Evolutionary conservation across 2,329 filamentous ascomycete species (phyloP), one percentile per base, ranked within the genome.

Genomic region (Sclerotinia nivalis): DNA sequence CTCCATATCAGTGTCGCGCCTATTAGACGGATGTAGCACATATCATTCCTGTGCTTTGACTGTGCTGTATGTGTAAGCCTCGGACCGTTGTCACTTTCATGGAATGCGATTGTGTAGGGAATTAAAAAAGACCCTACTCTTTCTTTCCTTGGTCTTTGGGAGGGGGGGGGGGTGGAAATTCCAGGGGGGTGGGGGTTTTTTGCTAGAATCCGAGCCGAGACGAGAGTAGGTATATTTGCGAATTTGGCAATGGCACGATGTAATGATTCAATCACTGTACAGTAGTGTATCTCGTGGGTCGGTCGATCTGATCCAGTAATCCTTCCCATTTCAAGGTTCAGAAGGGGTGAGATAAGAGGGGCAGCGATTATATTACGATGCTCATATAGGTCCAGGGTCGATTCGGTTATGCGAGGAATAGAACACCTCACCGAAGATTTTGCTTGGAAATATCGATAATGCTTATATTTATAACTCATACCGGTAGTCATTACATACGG

Each of bases 301-400:
- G 25, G 55, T 61, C 66, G 66, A 68, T 68, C 66, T 68, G 34
- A 62, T 50, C 28, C 60, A 62, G 60, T 10, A 62, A 62, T 62
- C 28, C 45, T 34, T 62, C 43, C 28, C 45, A 50, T 40, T 50
- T 45, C 25, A 34, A 61, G 59, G 59, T 34, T 49, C 37, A 12
- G 22, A 40, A 61, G 40, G 55, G 66, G 43, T n/a, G 34, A 49
- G 55, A 50, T 58, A 65, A 71, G 73, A 72, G 74, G 72, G 70
- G 72, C 67, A 71, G 71, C 54, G 61, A 40, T 70, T 72, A 75
- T 76, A 75, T 70, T 37, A 73, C 71, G 73, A 75, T 76, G 71
- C 12, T 73, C 74, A 73, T 75, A 75, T 75, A 66, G 60, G 60
- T 18, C 13, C 20, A 62, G 45, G 45, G 45, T 18, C 25, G 1